Evolutionary conservation across 2,329 filamentous ascomycete genomes (phyloP).

Genomic region (Monosporascus sp.): DNA sequence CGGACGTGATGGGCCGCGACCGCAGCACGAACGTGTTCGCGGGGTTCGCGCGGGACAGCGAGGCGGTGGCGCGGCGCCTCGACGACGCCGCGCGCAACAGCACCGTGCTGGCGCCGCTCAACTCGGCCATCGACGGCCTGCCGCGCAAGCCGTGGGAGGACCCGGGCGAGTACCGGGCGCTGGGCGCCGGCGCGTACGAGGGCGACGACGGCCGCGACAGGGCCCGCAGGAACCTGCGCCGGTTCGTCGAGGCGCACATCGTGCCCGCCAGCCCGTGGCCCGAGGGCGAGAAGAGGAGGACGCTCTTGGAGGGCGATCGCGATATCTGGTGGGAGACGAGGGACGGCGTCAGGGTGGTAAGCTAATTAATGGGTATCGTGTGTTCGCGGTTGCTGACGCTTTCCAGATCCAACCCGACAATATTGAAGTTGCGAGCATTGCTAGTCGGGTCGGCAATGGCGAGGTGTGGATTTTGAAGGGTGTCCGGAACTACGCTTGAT

Average conservation of each 20-base stretch:
- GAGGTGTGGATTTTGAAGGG: constrained; percentile 74
- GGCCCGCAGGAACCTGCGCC: constrained; percentile 68
- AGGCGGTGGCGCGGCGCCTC: constrained; percentile 62
- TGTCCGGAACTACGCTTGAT: constrained; percentile 40
- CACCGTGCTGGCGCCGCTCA: constrained; percentile 82
- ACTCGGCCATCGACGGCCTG: constrained; percentile 71
- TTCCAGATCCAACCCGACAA: constrained; percentile 69
- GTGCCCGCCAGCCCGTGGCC: constrained; percentile 71
- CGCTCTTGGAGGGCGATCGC: constrained; percentile 55
- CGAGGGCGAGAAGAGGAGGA: constrained; percentile 59
- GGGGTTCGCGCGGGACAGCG: constrained; percentile 70
- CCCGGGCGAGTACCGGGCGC: constrained; percentile 61
- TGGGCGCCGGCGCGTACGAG: constrained; percentile 69
- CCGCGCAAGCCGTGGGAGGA: constrained; percentile 86
- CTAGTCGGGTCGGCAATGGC: constrained; percentile 76
- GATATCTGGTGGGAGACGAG: constrained; percentile 79
- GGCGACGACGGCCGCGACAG: constrained; percentile 69
- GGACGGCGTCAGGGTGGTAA: constrained; percentile 61
- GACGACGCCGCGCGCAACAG: constrained; percentile 63
- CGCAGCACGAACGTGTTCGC: constrained; percentile 81
- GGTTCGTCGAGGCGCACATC: constrained; percentile 84
- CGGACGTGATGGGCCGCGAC: constrained; percentile 77
- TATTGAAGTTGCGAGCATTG: constrained; percentile 70
- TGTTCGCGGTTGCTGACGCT: constrained; percentile 17
- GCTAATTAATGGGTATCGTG: constrained; percentile 25